Evolutionary conservation across 495 filamentous ascomycete species (phyloP), one percentile per base, ranked within the genome.

Genomic region (Penicillium maclennaniae): DNA sequence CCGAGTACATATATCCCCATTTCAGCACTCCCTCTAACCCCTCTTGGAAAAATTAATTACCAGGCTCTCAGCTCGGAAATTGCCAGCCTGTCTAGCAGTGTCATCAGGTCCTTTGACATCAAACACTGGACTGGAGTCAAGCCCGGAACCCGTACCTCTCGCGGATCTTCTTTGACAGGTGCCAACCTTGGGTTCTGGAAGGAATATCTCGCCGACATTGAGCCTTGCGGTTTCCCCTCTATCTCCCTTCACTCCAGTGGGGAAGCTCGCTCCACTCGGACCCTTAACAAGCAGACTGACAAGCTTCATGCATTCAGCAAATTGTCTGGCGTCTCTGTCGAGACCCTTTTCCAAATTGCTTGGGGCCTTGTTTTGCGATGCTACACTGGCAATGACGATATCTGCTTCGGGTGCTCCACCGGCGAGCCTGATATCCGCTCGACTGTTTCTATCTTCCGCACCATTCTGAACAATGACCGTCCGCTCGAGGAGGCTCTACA

Each of bases 1-100:
- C 84, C 84, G 12, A 73, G 76, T 20, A 70, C 76, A 3, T 86
- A 81, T 23, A 76, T 87, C 37, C 81, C 82, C 2, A 65, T 85
- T 4, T 63, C 68, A 12, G 59, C 70, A 17, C 70, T 85, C 53
- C 84, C 84, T 0, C 60, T 82, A 3, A 67, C 76, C 7, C 58
- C 72, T 0, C 77, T 75, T 15, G 79, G 80, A 7, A 86, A 85
- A 61, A 73, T 77, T 10, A 67, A 66, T 62, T 68, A 41, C 20
- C 62, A 57, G 61, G 45, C 25, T 12, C 42, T 73, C 23, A 50
- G 45, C 3, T 16, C 42, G 17, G 54, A 63, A 50, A 49, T 57
- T 41, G 23, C 58, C 43, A 40, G 26, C 5, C 57, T 71, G 0
- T 17, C 65, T 14, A 50, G 45, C 19, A 34, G 21, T 27, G 25